Evolutionary conservation across 2,329 filamentous ascomycete species (phyloP), one percentile per base, ranked within the genome.

Genomic region (Diaporthe sp.): DNA sequence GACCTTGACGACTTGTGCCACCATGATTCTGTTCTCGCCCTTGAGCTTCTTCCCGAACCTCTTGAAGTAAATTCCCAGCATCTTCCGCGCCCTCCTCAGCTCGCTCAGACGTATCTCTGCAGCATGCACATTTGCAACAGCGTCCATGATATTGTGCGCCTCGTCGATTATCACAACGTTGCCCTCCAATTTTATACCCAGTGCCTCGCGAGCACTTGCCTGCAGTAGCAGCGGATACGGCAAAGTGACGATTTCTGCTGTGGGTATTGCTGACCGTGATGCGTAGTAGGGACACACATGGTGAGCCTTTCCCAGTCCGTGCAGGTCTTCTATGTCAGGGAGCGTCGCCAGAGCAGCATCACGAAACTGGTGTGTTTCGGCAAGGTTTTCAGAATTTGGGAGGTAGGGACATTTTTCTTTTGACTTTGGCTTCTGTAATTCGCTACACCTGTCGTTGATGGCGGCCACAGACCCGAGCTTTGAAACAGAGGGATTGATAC

Each of bases 111-210:
- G 91, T 28, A 98, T 89, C 47, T 94, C 91, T 0, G 95, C 91
- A 0, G 96, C 96, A 81, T 98, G 92, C 45, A 98, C 97, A 60
- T 92, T 93, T 22, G 95, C 91, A 60, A 99, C 95, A 0, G 96
- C 95, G 82, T 98, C 96, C 93, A 98, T 98, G 70, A 99, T 90
- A 80, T 99, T 99, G 82, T 99, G 97, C 0, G 97, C 97, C 85
- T 99, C 97, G 78, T 99, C 97, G 64, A 99, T 94, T 35, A 99
- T 94, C n/a, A 99, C 92, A 0, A 99, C 88, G 80, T 97, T 97
- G 7, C 92, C 92, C 79, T 97, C 95, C 12, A 99, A 84, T 33
- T 93, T 96, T 57, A 99, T 92, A 0, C 94, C 93, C 0, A 99
- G 87, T 0, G 97, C 95, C 76, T 98, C 96, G 66, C 97, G 89